Evolutionary conservation across 2,329 filamentous ascomycete species (phyloP).

Genomic region (Ceratocystis eucalypticola): DNA sequence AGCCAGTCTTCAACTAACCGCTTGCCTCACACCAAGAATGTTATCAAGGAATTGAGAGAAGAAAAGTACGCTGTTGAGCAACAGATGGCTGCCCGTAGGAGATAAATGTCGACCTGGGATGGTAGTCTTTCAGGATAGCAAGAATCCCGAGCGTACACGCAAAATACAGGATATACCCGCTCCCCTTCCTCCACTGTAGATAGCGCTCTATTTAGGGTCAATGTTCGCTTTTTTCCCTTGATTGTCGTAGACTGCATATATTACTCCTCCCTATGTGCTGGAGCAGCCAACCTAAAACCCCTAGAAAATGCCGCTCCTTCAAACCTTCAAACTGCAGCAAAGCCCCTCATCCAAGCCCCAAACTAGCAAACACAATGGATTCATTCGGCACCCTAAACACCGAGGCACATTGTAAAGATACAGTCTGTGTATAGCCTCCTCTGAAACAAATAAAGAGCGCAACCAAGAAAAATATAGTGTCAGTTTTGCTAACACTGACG

Average conservation of each 20-base stretch:
- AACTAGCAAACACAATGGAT: not conserved
- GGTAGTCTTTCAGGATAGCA: no score
- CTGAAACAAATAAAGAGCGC: not conserved
- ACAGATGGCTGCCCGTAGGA: slow-evolving; percentile 25
- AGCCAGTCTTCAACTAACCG: not conserved
- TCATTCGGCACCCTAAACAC: not conserved
- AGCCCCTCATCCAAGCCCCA: not conserved
- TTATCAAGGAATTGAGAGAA: slow-evolving; percentile 46
- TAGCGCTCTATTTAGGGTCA: no score
- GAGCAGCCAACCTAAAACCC: no score
- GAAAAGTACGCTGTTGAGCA: slow-evolving; percentile 40
- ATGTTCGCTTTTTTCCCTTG: no score
- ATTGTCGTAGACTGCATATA: no score
- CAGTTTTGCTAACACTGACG: no score
- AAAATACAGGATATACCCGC: no score
- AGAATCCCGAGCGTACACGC: no score
- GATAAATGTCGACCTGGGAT: not conserved
- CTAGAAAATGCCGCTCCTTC: not conserved
- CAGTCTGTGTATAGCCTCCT: not conserved
- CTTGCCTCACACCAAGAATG: slow-evolving; percentile 31
- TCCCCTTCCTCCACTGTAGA: no score
- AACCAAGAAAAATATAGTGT: not conserved
- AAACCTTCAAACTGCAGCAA: not conserved
- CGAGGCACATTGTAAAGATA: not conserved
- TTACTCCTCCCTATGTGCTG: no score